Conservation (phyloP, 2,329 filamentous ascomycete species). For the Ceratocystis harringtonii region DNA sequence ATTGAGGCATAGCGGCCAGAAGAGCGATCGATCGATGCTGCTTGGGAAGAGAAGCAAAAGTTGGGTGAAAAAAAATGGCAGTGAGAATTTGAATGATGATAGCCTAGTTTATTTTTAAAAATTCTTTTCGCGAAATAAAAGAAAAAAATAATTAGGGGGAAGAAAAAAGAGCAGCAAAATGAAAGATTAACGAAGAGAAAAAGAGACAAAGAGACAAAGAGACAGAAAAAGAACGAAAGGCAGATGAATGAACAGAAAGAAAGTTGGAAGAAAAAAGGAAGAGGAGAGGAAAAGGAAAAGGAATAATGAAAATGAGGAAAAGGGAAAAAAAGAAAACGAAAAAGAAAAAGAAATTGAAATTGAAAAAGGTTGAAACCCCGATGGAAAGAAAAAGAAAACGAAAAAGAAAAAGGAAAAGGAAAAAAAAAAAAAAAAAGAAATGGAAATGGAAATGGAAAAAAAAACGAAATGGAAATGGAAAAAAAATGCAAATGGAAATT, state of each 20-base stretch:
- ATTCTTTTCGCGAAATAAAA: background rate
- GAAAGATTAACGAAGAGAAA: background rate
- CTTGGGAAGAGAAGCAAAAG: background rate
- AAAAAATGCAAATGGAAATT: slow-evolving; percentile 1
- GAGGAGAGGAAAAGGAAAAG: background rate
- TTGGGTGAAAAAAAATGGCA: slow-evolving; percentile 14
- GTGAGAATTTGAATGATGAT: background rate
- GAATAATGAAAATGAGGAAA: background rate
- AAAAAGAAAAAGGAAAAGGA: slow-evolving; percentile 3
- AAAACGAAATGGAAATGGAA: background rate
- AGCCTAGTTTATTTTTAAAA: too few species aligned
- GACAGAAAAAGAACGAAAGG: slow-evolving; percentile 10
- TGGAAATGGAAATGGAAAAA: background rate
- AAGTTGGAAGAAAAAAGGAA: slow-evolving; percentile 10
- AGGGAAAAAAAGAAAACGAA: slow-evolving; percentile 10
- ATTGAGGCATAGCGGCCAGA: slow-evolving; percentile 28
- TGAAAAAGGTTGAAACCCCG: too few species aligned
- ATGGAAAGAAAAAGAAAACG: background rate
- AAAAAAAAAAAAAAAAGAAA: background rate
- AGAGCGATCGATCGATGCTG: background rate
- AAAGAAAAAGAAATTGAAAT: background rate
- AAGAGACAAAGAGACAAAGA: background rate
- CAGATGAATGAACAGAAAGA: background rate
- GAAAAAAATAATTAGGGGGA: slow-evolving; percentile 6
- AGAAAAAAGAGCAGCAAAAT: background rate